Evolutionary conservation across 2,329 filamentous ascomycete species (phyloP).

Genomic region (Pezicula carpinea): DNA sequence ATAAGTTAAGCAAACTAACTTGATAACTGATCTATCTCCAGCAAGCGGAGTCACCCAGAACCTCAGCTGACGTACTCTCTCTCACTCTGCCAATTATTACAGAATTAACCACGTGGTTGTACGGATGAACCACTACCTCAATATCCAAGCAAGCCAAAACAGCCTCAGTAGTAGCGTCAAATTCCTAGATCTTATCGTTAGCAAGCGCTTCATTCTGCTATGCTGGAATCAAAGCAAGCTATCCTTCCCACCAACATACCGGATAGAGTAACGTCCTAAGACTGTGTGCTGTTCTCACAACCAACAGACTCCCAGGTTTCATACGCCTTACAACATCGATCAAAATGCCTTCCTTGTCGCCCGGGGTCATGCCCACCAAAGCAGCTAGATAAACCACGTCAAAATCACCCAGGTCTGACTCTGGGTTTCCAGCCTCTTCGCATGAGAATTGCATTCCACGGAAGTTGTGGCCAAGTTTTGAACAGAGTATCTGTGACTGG

Average conservation of each 20-base stretch:
- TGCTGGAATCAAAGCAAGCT: neutral
- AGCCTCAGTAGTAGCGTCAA: conserved; percentile 32
- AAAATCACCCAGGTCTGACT: conserved; percentile 25
- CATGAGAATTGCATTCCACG: conserved; percentile 33
- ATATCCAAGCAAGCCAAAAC: conserved; percentile 33
- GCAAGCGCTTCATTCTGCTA: neutral
- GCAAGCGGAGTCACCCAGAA: no score
- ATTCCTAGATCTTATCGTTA: conserved; percentile 24
- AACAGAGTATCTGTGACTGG: conserved; percentile 27
- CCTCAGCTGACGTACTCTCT: no score
- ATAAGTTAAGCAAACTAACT: no score
- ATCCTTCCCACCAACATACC: conserved; percentile 25
- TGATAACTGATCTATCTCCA: no score
- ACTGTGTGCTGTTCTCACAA: conserved; percentile 40
- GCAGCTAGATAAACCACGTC: conserved; percentile 47
- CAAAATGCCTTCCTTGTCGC: conserved; percentile 37
- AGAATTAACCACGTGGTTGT: conserved; percentile 45
- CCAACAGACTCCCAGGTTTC: conserved; percentile 37
- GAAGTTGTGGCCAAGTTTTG: conserved; percentile 25
- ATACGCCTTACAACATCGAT: conserved; percentile 32
- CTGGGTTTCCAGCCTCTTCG: conserved; percentile 26
- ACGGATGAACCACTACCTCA: conserved; percentile 41
- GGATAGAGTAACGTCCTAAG: conserved; percentile 43
- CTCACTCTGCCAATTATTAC: conserved; percentile 34
- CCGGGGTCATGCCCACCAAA: conserved; percentile 39